Percentiles rank a stretch among this genome's conserved stretches.
These are phyloP conservation scores for Dactylellina haptotyla DNA, from an alignment of 2,329 filamentous ascomycete species.

Conservation along the genomic window DNA sequence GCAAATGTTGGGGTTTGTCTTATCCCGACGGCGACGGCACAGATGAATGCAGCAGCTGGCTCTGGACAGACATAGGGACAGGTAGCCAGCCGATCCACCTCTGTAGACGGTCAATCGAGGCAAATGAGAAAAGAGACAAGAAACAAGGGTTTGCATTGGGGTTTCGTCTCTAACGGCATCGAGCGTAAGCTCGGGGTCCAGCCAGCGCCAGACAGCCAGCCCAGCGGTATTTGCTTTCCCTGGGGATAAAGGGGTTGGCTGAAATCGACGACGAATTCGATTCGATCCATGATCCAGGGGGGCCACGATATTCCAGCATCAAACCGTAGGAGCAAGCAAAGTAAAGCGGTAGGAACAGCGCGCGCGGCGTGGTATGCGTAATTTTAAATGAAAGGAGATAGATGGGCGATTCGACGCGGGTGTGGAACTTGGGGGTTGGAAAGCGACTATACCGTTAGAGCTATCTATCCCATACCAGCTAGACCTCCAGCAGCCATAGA, in stretches of 20 bases:
- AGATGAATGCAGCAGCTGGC: not conserved
- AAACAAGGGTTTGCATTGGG: not conserved
- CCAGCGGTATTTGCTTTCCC: not conserved
- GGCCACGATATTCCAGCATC: constrained; percentile 3
- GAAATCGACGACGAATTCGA: not conserved
- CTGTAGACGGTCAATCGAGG: constrained; percentile 23
- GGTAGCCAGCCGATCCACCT: not conserved
- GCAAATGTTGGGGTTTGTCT: not conserved
- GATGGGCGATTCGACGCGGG: constrained; percentile 5
- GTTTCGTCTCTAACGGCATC: constrained; percentile 6
- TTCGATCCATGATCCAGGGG: not conserved
- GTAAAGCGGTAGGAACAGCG: no score
- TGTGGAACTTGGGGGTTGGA: no score
- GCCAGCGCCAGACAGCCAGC: not conserved
- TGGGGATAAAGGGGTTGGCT: constrained; percentile 10
- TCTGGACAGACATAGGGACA: no score
- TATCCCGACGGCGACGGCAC: not conserved
- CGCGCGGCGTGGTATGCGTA: constrained; percentile 14
- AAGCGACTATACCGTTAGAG: not conserved
- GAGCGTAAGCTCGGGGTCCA: not conserved
- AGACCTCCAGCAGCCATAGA: not conserved
- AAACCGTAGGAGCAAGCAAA: no score
- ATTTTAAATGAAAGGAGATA: constrained; percentile 22
- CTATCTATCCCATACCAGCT: constrained; percentile 16
- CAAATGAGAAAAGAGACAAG: constrained; percentile 11